Conservation (phyloP, 2,329 filamentous ascomycete genomes). For the Clonostachys byssicola region DNA sequence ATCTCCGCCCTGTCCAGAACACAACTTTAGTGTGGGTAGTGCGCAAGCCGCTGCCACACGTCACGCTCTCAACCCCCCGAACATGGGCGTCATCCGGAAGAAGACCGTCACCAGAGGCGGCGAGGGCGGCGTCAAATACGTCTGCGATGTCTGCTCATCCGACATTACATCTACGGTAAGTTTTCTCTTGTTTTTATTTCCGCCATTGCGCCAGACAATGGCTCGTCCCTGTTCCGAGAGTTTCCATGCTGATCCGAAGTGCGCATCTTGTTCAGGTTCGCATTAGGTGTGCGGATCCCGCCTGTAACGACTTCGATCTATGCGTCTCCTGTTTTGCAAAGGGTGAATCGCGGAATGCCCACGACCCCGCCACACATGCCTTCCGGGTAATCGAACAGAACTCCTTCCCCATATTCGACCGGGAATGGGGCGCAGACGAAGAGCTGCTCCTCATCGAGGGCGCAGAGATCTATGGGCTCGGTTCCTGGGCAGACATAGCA, state of each 20-base stretch:
- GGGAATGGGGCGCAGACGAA: conserved; percentile 96
- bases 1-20: neutral
- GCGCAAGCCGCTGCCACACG: conserved; percentile 13
- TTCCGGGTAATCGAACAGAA: conserved; percentile 97
- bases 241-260: neutral
- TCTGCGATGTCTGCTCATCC: conserved; percentile 94
- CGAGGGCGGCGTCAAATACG: conserved; percentile 89
- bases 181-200: conserved; percentile 2
- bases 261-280: conserved; percentile 61
- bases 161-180: conserved; percentile 95
- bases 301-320: conserved; percentile 91
- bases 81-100: conserved; percentile 93
- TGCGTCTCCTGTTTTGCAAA: conserved; percentile 93
- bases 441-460: conserved; percentile 91
- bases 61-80: neutral
- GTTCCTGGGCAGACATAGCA: conserved; percentile 96
- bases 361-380: conserved; percentile 81
- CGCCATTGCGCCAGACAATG: neutral
- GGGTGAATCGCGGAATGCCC: conserved; percentile 74
- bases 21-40: conserved; percentile 1
- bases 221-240: neutral
- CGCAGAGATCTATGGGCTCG: conserved; percentile 91
- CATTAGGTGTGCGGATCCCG: conserved; percentile 80
- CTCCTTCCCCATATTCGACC: conserved; percentile 92
- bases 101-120: conserved; percentile 83